Base-by-base conservation (phyloP, 1,284 basidiomycete species). In the Puccinia triticina region DNA sequence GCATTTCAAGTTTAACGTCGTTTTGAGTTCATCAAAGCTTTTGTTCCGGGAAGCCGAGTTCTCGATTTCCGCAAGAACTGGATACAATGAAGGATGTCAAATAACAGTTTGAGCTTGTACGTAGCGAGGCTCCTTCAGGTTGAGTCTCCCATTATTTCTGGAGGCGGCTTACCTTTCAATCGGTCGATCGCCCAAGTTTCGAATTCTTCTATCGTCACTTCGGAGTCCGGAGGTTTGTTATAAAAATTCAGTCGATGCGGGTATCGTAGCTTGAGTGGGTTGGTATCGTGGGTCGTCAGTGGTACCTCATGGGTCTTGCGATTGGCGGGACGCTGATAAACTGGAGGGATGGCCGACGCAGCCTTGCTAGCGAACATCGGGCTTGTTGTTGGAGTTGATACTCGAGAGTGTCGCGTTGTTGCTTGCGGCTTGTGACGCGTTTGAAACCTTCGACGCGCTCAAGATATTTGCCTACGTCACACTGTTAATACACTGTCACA, bases 191-290 rank as follows among this genome's bases (percentile, higher is more conserved):
- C 97, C 87, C 91, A 94, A 2, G 90, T 92, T 88, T 99, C 97
- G 85, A 99, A 99, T 84, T 98, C 94, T 86, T 99, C 97, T 29
- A 99, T 90, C 0, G 95, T 96, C 43, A 99, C 92, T 85, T 99
- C 96, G 71, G 92, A 92, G 21, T 90, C 86, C 8, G 96, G 96
- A 18, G 95, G 94, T n/a, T 88, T 88, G 84, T 94, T 91, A 86
- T 99, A 98, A 88, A 96, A 93, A 88, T 92, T 94, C n/a, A 96
- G 89, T 32, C 92, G 88, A 86, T 90, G 89, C 1, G 92, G 92
- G 85, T 92, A 94, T 83, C 88, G 67, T 16, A 73, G 34, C 1
- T 64, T 71, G 46, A 50, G 64, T 46, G 61, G 61, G 50, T 67
- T 78, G 37, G 40, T 29, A n/a, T 53, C 64, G 16, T 53, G 55